Base-by-base conservation (phyloP, 139 green algal genomes). In the Tetratostichococcus sp. region DNA sequence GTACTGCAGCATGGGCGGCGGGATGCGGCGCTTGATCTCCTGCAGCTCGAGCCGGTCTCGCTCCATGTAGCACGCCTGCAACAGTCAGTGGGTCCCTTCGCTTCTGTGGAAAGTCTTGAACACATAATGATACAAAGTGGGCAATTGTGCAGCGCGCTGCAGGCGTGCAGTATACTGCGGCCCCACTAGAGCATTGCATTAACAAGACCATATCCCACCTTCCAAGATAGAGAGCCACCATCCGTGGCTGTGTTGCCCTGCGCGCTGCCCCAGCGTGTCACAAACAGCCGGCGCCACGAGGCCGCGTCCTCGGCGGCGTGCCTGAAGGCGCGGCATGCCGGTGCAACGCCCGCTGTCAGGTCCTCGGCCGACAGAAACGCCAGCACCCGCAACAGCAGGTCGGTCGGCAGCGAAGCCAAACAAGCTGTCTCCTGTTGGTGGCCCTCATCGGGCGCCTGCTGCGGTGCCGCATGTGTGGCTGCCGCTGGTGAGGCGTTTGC, bases 361-460 rank as follows among this genome's bases (percentile, higher is more conserved):
- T 80, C 75, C 31, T 76, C 69, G 30, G 75, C 69, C 25, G 69
- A 72, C 14, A 80, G 35, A 30, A 75, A 75, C 31, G 69, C 32
- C 42, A 75, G 67, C 43, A 80, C 34, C 21, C 69, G 43, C 31
- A 72, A 28, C 30, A 80, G 35, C 30, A 80, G n/a, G 33, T 80
- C 75, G 21, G 32, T n/a, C n/a, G 75, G 75, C 4, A 80, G 14
- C 5, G 65, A 31, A 11, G 33, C 22, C 25, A 70, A 17, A 4
- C 14, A 14, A 8, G 39, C 8, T 8, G 39, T 14, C 8, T 50
- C 39, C 8, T 50, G 8, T 50, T 8, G 39, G 8, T 50, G 39
- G 8, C 39, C 39, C 8, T 50, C 39, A n/a, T n/a, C n/a, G n/a
- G n/a, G n/a, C n/a, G n/a, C n/a, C n/a, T n/a, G n/a, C n/a, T n/a